These are phyloP conservation scores for Penicillium argentinense DNA, from an alignment of 495 filamentous ascomycete genomes.

Conservation along the genomic window DNA sequence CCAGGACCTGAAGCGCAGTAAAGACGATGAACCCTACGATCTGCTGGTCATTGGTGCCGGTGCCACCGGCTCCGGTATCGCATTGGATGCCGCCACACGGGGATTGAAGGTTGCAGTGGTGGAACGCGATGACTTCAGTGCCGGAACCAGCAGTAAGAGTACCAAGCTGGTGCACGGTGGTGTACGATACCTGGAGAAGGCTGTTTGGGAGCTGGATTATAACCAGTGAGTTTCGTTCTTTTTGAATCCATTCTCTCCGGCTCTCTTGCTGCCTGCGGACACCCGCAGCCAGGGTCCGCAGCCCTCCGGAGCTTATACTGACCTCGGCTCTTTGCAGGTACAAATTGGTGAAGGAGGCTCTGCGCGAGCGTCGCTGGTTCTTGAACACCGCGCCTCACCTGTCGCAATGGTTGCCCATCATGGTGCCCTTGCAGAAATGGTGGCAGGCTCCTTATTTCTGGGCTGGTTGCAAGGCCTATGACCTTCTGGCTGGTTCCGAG, in stretches of 20 bases:
- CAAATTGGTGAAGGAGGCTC: constrained; percentile 86
- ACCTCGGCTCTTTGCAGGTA: constrained; percentile 51
- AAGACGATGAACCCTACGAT: constrained; percentile 63
- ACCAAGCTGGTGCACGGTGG: constrained; percentile 98
- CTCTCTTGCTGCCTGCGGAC: too few relatives aligned
- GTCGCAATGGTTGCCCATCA: constrained; percentile 93
- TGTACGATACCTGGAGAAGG: constrained; percentile 95
- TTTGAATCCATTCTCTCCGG: too few relatives aligned
- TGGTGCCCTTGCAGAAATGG: constrained; percentile 94
- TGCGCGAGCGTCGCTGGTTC: constrained; percentile 95
- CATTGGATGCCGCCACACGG: constrained; percentile 88
- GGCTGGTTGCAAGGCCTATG: constrained; percentile 93
- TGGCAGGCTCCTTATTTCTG: constrained; percentile 98
- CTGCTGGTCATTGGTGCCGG: constrained; percentile 89
- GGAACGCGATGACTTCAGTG: constrained; percentile 94
- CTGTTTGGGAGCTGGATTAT: constrained; percentile 94
- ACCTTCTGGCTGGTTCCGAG: constrained; percentile 90
- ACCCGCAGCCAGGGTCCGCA: too few relatives aligned
- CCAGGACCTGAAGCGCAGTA: constrained; percentile 45
- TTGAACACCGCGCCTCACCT: constrained; percentile 94
- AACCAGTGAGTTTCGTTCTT: constrained; percentile 59
- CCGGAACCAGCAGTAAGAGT: constrained; percentile 93
- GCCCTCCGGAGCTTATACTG: constrained; percentile 4
- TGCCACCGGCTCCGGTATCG: constrained; percentile 90
- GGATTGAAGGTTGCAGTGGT: constrained; percentile 91